Evolutionary conservation across 2,329 filamentous ascomycete species (phyloP), one percentile per base, ranked within the genome.

Genomic region (Aspergillus ruber): DNA sequence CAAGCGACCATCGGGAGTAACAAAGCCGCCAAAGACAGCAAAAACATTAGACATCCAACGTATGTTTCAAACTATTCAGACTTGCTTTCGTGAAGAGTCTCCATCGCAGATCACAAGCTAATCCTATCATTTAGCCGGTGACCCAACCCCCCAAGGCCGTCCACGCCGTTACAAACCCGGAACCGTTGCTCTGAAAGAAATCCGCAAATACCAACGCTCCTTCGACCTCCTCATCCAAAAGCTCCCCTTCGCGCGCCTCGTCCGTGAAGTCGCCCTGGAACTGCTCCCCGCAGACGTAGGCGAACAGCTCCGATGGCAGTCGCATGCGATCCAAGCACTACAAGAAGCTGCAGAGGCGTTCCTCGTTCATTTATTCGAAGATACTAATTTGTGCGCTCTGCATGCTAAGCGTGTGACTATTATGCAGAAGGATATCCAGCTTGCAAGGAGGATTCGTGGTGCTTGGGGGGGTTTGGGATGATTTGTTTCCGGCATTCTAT

Each of bases 311-410:
- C 83, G 91, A 58, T 98, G 93, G 90, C 93, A 97, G 74, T 94
- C 88, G 46, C 91, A 95, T 61, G 91, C 93, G 44, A 93, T 97
- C 61, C 83, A 87, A 63, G 91, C 91, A 10, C 78, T 97, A 2
- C 91, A 97, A 72, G 91, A 97, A 76, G 89, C 91, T 12, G 83
- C 90, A n/a, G 91, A 97, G 74, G 91, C 91, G 4, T 97, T 95
- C 71, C 79, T 97, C 58, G 87, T 97, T 50, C 90, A 95, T 65
- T 76, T 97, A n/a, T 96, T 97, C 64, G 90, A 96, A 68, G 89
- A 95, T 71, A 88, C 88, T 56, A 96, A 97, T 73, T 80, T 97
- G 38, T 96, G 91, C 73, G 93, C 91, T 53, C 90, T 97, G 60
- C 91, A 97, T 72, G 93, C 91, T 52, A 96, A 95, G 75, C 80